Evolutionary conservation across 129 eudicot species (phyloP).

Genomic region (Centaurea solstitialis): DNA sequence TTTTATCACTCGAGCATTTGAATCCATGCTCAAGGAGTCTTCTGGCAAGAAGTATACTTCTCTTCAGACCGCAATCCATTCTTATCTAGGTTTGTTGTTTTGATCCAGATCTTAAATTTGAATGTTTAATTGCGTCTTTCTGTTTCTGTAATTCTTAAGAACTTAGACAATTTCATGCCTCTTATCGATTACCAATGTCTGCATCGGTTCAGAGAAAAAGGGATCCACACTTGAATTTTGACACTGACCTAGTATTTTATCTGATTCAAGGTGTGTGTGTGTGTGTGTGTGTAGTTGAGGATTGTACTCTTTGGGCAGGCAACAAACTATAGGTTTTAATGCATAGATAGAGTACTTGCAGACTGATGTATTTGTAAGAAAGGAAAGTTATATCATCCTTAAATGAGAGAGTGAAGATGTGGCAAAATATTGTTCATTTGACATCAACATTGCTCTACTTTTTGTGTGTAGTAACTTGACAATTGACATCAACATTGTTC

Average conservation of each 20-base stretch:
- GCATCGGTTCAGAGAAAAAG: constrained; percentile 1
- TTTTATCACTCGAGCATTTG: constrained; percentile 86
- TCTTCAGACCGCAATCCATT: constrained; percentile 74
- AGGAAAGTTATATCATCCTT: background rate
- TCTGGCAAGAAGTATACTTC: constrained; percentile 63
- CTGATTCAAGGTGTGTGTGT: constrained; percentile 8
- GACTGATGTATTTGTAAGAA: background rate
- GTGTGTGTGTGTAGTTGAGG: background rate
- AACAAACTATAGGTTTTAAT: background rate
- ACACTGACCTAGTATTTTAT: constrained; percentile 18
- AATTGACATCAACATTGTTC: constrained; percentile 18
- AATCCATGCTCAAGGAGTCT: constrained; percentile 90
- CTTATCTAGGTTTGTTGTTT: constrained; percentile 65
- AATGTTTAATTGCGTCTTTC: constrained; percentile 7
- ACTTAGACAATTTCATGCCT: background rate
- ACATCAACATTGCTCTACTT: background rate
- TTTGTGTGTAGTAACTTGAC: background rate
- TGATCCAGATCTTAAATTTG: constrained; percentile 17
- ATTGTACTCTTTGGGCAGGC: background rate
- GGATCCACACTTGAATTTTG: constrained; percentile 16
- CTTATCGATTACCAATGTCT: background rate
- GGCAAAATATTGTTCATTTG: constrained; percentile 12
- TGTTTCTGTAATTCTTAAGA: background rate
- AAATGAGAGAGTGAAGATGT: background rate
- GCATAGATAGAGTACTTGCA: constrained; percentile 11